Percentiles rank a stretch among this genome's conserved stretches.
Conservation (phyloP, 2,329 filamentous ascomycete species). For the Zymoseptoria brevis region DNA sequence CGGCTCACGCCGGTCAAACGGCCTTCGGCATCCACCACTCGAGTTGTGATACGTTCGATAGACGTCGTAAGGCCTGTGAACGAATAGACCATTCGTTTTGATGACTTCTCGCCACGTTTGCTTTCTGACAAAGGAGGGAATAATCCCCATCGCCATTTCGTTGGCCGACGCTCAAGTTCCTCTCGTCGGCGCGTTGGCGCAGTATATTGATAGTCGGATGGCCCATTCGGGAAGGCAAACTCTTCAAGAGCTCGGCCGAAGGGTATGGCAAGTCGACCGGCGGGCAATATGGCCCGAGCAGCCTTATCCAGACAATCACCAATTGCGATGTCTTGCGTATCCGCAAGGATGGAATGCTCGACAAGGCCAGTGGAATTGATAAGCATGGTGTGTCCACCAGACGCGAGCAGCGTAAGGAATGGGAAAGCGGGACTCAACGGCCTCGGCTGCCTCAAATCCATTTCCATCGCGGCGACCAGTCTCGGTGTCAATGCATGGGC, state of each 20-base stretch:
- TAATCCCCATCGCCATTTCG: conserved; percentile 58
- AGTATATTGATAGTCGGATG: conserved; percentile 46
- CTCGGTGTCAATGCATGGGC: conserved; percentile 86
- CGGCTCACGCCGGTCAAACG: conserved; percentile 26
- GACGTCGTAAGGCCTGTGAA: conserved; percentile 66
- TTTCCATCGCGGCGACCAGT: conserved; percentile 42
- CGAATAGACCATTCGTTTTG: conserved; percentile 54
- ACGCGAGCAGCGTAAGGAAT: conserved; percentile 81
- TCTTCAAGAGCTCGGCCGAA: conserved; percentile 73
- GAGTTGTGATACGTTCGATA: conserved; percentile 50
- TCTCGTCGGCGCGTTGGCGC: conserved; percentile 55
- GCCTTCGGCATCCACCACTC: conserved; percentile 19
- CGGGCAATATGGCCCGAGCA: conserved; percentile 67
- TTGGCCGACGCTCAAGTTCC: conserved; percentile 40
- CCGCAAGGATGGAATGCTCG: conserved; percentile 65
- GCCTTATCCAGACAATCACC: conserved; percentile 86
- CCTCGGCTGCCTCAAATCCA: background rate
- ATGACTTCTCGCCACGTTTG: conserved; percentile 29
- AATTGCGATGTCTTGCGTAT: conserved; percentile 72
- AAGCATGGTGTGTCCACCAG: conserved; percentile 85
- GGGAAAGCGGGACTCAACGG: conserved; percentile 57
- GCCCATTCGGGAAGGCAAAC: conserved; percentile 61
- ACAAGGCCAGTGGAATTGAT: conserved; percentile 62
- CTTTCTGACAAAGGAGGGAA: conserved; percentile 57
- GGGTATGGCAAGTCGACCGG: conserved; percentile 56